Percentiles rank a stretch among this genome's conserved stretches.
Conservation (phyloP, 345 rosid genomes). For the Eucalyptus pauciflora region DNA sequence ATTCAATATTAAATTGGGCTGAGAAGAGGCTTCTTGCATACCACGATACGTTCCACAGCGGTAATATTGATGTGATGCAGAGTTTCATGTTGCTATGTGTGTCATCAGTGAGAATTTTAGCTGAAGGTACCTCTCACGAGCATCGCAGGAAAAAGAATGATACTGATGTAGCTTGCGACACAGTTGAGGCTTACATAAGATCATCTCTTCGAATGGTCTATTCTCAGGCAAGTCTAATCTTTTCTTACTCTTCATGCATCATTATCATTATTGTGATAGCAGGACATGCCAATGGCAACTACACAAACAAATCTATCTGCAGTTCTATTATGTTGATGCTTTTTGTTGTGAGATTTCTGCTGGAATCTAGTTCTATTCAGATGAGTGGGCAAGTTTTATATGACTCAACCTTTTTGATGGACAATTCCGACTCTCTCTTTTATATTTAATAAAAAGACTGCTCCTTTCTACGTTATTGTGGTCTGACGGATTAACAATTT, state of each 20-base stretch:
- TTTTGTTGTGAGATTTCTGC: not conserved
- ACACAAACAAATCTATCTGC: not conserved
- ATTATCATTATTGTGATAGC: not conserved
- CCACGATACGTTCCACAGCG: conserved; percentile 65
- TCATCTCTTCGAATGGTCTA: conserved; percentile 64
- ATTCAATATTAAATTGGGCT: conserved; percentile 62
- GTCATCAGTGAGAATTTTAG: conserved; percentile 55
- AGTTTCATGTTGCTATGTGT: conserved; percentile 56
- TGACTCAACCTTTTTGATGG: not conserved
- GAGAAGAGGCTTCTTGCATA: conserved; percentile 78
- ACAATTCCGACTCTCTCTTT: not conserved
- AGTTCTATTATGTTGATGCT: not conserved
- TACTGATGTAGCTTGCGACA: conserved; percentile 35
- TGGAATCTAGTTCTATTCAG: not conserved
- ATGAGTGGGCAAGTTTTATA: not conserved
- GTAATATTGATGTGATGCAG: conserved; percentile 63
- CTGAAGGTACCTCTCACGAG: conserved; percentile 56
- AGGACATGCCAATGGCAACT: not conserved
- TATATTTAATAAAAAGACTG: not conserved
- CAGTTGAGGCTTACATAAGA: conserved; percentile 77
- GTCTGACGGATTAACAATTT: not conserved
- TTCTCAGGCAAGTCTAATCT: conserved; percentile 52
- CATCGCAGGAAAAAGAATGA: conserved; percentile 47
- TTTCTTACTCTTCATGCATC: not conserved
- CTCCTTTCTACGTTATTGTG: not conserved